Conservation (phyloP, 2,329 filamentous ascomycete genomes). For the Colletotrichum sp. region DNA sequence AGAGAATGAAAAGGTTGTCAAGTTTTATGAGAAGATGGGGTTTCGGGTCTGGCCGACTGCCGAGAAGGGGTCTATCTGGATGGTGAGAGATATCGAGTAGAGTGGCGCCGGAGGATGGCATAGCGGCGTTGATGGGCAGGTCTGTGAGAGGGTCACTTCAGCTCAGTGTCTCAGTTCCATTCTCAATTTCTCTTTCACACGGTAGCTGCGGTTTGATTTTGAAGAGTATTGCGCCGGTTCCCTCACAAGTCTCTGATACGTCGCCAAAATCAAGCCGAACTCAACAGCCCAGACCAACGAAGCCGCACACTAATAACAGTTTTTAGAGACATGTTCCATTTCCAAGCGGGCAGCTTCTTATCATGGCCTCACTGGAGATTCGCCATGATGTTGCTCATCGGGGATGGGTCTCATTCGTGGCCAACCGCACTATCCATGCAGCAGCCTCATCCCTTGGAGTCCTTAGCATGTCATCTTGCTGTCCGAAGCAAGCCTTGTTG, state of each 20-base stretch:
- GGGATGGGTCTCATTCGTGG: not conserved
- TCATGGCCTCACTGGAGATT: not conserved
- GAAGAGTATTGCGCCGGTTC: not conserved
- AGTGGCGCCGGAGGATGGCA: no score
- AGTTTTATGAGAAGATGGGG: conserved; percentile 53
- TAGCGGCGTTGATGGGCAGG: not conserved
- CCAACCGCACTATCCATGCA: not conserved
- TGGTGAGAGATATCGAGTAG: conserved; percentile 42
- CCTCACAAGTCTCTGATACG: not conserved
- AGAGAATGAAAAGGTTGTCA: conserved; percentile 53
- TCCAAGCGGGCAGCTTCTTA: not conserved
- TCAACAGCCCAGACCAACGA: not conserved
- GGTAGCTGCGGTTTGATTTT: not conserved
- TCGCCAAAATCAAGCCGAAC: not conserved
- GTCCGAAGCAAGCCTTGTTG: not conserved
- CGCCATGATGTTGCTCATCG: not conserved
- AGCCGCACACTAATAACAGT: not conserved
- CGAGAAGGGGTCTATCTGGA: conserved; percentile 41
- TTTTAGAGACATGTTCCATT: not conserved
- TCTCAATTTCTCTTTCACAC: not conserved
- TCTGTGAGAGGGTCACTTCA: not conserved
- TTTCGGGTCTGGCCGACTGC: conserved; percentile 44
- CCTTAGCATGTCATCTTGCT: not conserved
- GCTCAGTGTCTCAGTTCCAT: not conserved
- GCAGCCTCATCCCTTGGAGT: not conserved